Conservation (phyloP, 2,329 filamentous ascomycete genomes). For the Penicillium corylophilum region DNA sequence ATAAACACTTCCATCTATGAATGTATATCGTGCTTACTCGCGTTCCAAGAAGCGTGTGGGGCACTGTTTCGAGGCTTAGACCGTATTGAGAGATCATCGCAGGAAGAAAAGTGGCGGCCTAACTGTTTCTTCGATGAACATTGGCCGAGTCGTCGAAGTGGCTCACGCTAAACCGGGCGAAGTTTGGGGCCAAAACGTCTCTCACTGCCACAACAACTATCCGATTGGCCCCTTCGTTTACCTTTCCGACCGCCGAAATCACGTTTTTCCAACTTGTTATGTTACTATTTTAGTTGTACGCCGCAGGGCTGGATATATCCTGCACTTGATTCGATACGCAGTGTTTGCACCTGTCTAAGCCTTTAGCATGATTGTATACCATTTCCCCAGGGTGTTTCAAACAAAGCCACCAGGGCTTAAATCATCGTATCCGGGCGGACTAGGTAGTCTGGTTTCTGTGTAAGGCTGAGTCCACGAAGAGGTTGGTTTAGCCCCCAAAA, state of each 20-base stretch:
- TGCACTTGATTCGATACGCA: too few species aligned
- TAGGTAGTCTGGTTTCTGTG: not conserved
- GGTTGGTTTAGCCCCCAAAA: not conserved
- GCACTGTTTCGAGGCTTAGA: constrained; percentile 2
- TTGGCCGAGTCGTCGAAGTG: not conserved
- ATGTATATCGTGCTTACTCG: not conserved
- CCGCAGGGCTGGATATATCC: not conserved
- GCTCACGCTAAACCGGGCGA: not conserved
- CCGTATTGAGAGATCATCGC: not conserved
- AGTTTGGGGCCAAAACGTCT: constrained; percentile 4
- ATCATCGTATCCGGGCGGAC: not conserved
- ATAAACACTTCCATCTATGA: not conserved
- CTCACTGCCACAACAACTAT: not conserved
- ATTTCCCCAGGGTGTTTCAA: not conserved
- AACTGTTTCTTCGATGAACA: not conserved
- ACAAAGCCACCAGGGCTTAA: not conserved
- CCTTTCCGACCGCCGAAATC: not conserved
- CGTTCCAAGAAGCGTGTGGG: not conserved
- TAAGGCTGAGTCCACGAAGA: not conserved
- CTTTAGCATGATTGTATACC: not conserved
- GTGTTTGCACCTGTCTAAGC: not conserved
- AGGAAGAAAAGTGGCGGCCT: not conserved
- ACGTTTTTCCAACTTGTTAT: not conserved
- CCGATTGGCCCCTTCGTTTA: constrained; percentile 5
- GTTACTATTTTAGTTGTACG: constrained; percentile 7